Evolutionary conservation across 306 rosid species (phyloP), one percentile per base, ranked within the genome.

Genomic region (Vigna reflexopilosa): DNA sequence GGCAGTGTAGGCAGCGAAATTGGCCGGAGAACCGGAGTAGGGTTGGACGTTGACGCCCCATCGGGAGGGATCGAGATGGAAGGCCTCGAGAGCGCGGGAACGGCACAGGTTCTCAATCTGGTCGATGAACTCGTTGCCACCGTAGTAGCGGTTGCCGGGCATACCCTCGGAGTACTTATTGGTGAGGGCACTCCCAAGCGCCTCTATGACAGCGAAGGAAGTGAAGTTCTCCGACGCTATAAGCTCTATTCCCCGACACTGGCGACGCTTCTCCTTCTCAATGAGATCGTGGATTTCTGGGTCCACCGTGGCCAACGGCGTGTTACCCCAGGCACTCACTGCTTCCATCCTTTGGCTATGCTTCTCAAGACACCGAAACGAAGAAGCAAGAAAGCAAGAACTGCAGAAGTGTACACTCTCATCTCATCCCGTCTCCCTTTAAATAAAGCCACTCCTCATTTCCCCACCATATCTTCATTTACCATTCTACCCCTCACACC

Each of bases 21-120:
- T 95, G 1, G 98, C 98, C 0, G 97, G 98, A 1, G 97, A 92
- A 1, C 98, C 98, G n/a, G 97, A 95, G 64, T 95, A 95, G 0
- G 98, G 98, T 73, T 95, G 98, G 4, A 95, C 98, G 64, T 92
- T 95, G 54, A 95, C 98, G 7, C 98, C 98, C 98, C 98, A 57
- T 30, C 57, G 67, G 24, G 82, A 88, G 70, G 50, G 16, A 12
- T 91, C 91, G 20, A 87, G 73, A 58, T 82, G 93, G 71, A 81
- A 95, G 9, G 93, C 91, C 49, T 90, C 66, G 49, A 95, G 95
- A 6, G 98, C 98, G 55, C 98, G 91, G 0, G 95, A 81, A 26
- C 98, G 89, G 83, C 98, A 92, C n/a, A 93, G 90, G 58, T 91
- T 95, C 81, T 95, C 98, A 78, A 95, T 92, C 87, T 91, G 61